These are phyloP conservation scores for Podaxis rugospora DNA, from an alignment of 768 basidiomycete species.

Conservation along the genomic window DNA sequence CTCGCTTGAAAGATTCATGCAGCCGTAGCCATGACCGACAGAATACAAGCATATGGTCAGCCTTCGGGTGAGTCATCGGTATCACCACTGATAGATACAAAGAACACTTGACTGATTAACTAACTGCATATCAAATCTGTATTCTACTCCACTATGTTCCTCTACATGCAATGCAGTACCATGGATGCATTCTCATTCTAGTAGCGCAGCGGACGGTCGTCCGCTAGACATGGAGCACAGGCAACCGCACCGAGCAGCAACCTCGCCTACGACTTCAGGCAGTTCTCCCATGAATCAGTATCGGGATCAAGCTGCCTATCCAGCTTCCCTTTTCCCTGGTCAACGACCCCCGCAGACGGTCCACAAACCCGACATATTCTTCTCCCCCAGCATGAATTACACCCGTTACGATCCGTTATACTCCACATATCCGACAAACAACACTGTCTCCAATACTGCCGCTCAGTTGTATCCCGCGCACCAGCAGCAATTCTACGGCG, in stretches of 20 bases:
- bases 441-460: conserved; percentile 13
- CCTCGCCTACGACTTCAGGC: conserved; percentile 3
- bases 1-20: not conserved
- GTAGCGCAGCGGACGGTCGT: not conserved
- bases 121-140: not conserved
- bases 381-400: conserved; percentile 11
- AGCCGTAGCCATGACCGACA: not conserved
- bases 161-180: not conserved
- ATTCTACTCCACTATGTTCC: not conserved
- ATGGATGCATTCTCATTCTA: not conserved
- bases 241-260: conserved; percentile 10
- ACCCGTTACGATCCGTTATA: not conserved
- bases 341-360: conserved; percentile 25
- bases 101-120: not conserved
- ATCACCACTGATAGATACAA: not conserved
- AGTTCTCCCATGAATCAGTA: conserved; percentile 3
- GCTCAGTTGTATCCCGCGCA: conserved; percentile 30
- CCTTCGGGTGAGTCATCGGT: not conserved
- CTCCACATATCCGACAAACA: conserved; percentile 14
- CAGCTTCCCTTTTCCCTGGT: conserved; percentile 23
- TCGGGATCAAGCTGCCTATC: conserved; percentile 15
- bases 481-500: conserved; percentile 25
- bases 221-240: conserved; percentile 3
- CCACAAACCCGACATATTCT: conserved; percentile 28
- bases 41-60: not conserved